Conservation (phyloP, 2,329 filamentous ascomycete genomes). For the Calonectria pseudoreteaudii region DNA sequence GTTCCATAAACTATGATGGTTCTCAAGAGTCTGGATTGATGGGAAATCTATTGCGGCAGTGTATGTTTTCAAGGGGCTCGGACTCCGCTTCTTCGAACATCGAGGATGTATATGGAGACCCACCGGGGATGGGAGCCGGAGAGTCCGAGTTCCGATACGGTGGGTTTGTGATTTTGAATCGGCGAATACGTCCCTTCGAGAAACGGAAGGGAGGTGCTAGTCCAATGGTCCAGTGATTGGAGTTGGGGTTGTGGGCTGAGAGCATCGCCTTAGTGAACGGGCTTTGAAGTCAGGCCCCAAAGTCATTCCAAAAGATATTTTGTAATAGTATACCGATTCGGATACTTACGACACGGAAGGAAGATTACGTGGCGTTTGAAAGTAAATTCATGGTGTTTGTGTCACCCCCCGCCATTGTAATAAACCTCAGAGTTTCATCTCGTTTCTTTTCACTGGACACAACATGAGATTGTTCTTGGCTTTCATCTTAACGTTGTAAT, state of each 20-base stretch:
- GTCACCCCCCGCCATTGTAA: background rate
- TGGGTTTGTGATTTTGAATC: background rate
- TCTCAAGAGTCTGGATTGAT: background rate
- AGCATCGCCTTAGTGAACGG: too few species aligned
- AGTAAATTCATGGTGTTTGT: too few species aligned
- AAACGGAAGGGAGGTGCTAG: background rate
- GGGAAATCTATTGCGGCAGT: background rate
- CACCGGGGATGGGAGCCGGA: background rate
- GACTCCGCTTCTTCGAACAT: background rate
- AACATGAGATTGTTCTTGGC: too few species aligned
- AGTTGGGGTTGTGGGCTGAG: background rate
- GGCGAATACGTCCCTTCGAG: background rate
- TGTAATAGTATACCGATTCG: too few species aligned
- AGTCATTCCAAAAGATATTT: too few species aligned
- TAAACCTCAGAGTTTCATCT: background rate
- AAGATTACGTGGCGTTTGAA: too few species aligned
- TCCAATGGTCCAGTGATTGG: background rate
- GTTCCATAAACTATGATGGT: rapidly evolving
- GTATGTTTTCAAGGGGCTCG: background rate
- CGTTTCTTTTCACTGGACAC: background rate
- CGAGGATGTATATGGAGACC: background rate
- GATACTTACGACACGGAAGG: too few species aligned
- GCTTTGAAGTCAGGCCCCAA: too few species aligned
- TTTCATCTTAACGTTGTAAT: too few species aligned
- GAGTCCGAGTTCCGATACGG: background rate